Conservation (phyloP, 768 basidiomycete species). For the Auriculariales sp. region DNA sequence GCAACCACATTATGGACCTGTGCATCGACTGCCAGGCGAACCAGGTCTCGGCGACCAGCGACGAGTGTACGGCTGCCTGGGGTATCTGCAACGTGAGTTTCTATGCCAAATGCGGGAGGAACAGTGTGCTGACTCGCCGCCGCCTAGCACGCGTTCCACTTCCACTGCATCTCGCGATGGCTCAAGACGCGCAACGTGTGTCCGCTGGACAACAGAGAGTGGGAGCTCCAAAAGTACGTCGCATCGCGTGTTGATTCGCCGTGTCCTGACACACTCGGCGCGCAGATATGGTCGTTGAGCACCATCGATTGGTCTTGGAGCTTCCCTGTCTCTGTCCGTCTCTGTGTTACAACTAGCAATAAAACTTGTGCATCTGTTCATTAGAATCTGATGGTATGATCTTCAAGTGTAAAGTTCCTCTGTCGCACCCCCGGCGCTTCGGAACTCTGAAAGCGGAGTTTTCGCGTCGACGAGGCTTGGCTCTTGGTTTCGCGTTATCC, state of each 20-base stretch:
- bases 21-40: conserved; percentile 99
- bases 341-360: no score
- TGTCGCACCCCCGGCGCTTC: no score
- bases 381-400: no score
- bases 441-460: no score
- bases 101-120: background rate
- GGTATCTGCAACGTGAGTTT: conserved; percentile 86
- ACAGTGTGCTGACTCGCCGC: background rate
- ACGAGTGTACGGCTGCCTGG: conserved; percentile 98
- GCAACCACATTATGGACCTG: conserved; percentile 99
- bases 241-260: background rate
- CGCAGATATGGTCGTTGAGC: background rate
- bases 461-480: no score
- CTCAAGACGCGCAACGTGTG: conserved; percentile 95
- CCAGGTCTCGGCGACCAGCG: conserved; percentile 90
- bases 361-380: no score
- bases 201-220: conserved; percentile 89
- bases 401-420: no score
- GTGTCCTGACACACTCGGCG: no score
- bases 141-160: conserved; percentile 94
- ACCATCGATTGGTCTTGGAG: background rate
- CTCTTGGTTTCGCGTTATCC: no score
- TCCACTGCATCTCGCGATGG: conserved; percentile 99
- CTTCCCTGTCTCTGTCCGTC: no score
- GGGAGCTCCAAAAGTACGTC: conserved; percentile 89